Conservation (phyloP, 257 asterid genomes). For the Lycium ferocissimum region DNA sequence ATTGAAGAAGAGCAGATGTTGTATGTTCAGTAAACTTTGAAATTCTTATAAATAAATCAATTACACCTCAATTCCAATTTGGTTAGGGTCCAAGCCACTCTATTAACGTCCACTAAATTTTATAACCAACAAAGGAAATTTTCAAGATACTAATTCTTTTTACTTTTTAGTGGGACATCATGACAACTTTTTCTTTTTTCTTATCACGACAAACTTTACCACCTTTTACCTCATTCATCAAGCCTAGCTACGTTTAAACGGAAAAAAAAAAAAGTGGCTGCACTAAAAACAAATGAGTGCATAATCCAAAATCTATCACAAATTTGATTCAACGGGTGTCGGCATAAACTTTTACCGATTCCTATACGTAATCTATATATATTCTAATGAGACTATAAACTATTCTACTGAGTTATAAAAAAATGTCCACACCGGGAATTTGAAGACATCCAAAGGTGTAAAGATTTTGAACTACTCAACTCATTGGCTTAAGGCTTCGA, state of each 20-base stretch:
- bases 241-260: neutral
- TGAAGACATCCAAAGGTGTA: slow-evolving; percentile 10
- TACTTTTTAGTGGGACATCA: too few species aligned
- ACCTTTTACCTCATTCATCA: slow-evolving; percentile 12
- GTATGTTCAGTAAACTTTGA: neutral
- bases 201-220: neutral
- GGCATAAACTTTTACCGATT: neutral
- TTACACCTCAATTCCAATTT: neutral
- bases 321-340: too few species aligned
- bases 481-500: neutral
- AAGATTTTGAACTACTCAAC: neutral
- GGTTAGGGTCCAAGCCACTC: neutral
- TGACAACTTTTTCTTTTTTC: too few species aligned
- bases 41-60: neutral
- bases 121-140: slow-evolving; percentile 1
- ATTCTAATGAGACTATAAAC: neutral
- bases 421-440: neutral
- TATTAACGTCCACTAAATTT: neutral
- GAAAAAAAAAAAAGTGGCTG: neutral
- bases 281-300: neutral
- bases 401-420: neutral
- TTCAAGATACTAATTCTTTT: neutral
- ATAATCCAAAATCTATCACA: neutral
- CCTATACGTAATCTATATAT: neutral
- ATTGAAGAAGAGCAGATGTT: neutral